These are phyloP conservation scores for Nicotiana noctiflora DNA, from an alignment of 257 asterid species.

Conservation along the genomic window DNA sequence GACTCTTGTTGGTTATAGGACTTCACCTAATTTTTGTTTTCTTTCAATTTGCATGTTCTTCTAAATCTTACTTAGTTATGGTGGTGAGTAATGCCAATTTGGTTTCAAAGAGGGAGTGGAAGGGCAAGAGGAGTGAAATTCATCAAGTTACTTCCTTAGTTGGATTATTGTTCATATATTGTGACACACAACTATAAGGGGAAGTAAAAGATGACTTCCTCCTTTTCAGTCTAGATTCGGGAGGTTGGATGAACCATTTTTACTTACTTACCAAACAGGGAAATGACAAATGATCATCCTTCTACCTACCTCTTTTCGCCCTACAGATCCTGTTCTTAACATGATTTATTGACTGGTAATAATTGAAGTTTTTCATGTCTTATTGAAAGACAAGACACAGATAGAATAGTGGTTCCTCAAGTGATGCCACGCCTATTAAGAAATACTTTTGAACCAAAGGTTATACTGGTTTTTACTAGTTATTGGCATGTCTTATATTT, in stretches of 20 bases:
- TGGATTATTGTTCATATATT: background rate
- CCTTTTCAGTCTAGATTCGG: background rate
- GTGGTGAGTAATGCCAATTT: background rate
- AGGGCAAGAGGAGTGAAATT: background rate
- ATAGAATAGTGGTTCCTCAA: background rate
- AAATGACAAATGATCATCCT: background rate
- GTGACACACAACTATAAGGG: background rate
- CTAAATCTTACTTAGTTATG: background rate
- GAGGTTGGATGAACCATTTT: background rate
- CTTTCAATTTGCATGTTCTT: background rate
- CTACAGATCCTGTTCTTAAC: background rate
- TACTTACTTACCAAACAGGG: background rate
- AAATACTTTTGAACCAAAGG: background rate
- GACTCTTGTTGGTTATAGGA: background rate
- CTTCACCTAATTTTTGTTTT: background rate
- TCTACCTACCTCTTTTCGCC: background rate
- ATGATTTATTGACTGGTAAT: background rate
- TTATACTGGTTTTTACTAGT: background rate
- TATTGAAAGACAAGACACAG: background rate
- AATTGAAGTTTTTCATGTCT: background rate
- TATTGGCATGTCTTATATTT: background rate
- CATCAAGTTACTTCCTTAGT: background rate
- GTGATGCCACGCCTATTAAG: background rate
- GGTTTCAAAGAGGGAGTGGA: background rate
- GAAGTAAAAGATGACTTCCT: background rate